Percentiles rank a stretch among this genome's conserved stretches.
Conservation (phyloP, 2,329 filamentous ascomycete species). For the Aspergillus sp. region DNA sequence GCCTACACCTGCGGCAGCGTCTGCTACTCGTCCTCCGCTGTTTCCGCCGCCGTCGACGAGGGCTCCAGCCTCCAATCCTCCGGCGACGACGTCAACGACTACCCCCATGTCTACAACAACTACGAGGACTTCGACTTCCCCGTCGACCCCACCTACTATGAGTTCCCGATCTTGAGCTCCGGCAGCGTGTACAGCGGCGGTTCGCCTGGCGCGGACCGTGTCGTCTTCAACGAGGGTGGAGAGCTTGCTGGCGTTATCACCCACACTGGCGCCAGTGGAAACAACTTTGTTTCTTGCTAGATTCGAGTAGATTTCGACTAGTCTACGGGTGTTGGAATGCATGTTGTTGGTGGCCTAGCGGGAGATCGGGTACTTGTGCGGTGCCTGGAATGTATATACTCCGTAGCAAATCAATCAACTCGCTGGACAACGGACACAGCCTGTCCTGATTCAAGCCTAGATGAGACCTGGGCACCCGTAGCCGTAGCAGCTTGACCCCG, state of each 20-base stretch:
- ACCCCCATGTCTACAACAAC: conserved; percentile 63
- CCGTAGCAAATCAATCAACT: not conserved
- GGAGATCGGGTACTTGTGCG: not conserved
- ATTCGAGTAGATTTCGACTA: not conserved
- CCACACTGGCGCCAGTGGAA: conserved; percentile 67
- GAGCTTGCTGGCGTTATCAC: conserved; percentile 65
- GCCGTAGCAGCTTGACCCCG: not conserved
- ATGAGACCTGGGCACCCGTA: not conserved
- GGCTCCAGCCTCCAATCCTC: conserved; percentile 53
- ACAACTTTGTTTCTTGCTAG: conserved; percentile 58
- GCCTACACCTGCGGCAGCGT: conserved; percentile 55
- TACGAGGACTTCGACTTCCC: conserved; percentile 63
- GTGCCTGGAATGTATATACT: not conserved
- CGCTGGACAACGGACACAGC: not conserved
- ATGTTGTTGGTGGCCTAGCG: not conserved
- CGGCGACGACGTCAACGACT: conserved; percentile 42
- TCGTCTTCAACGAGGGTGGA: conserved; percentile 61
- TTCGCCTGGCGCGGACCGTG: conserved; percentile 65
- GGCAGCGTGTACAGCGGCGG: conserved; percentile 57
- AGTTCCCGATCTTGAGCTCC: conserved; percentile 59
- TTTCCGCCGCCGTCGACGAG: conserved; percentile 51
- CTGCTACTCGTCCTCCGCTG: conserved; percentile 53
- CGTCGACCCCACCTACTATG: conserved; percentile 59
- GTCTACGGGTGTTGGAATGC: too few relatives aligned
- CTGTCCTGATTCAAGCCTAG: not conserved